Conservation (phyloP, 257 asterid species). For the Verbascum thapsus region DNA sequence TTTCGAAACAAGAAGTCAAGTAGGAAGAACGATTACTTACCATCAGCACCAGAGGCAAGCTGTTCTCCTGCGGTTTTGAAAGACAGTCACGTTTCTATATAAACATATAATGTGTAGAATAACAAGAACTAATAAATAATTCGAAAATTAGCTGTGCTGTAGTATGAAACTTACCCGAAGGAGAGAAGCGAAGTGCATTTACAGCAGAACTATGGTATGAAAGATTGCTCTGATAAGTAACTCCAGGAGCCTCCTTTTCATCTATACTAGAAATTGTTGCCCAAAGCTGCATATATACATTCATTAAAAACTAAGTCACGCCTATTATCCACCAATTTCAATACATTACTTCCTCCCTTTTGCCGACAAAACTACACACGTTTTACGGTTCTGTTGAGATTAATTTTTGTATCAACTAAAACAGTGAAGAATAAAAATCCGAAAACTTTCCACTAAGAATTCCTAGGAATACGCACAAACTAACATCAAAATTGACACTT, state of each 20-base stretch:
- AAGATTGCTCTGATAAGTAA: constrained; percentile 71
- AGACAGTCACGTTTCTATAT: constrained; percentile 26
- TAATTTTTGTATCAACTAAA: neutral
- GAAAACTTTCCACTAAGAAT: neutral
- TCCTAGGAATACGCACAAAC: neutral
- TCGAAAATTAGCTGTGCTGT: neutral
- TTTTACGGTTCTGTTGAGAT: constrained; percentile 7
- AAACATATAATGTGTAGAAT: constrained; percentile 10
- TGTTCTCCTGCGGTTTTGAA: constrained; percentile 69
- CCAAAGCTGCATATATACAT: constrained; percentile 70
- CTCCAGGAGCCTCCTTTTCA: constrained; percentile 61
- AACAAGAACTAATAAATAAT: constrained; percentile 12
- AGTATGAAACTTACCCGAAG: constrained; percentile 70
- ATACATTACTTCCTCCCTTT: constrained; percentile 13
- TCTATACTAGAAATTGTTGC: constrained; percentile 51
- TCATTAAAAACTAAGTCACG: constrained; percentile 15
- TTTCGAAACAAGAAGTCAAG: constrained; percentile 4
- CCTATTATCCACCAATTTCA: constrained; percentile 7
- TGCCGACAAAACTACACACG: neutral
- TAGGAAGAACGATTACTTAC: constrained; percentile 41
- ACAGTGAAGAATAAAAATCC: neutral
- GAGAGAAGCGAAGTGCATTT: constrained; percentile 90
- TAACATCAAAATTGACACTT: neutral
- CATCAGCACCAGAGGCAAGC: constrained; percentile 98
- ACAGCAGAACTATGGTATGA: constrained; percentile 85